Conservation (phyloP, 345 rosid genomes). For the Rhodamnia rubescens region DNA sequence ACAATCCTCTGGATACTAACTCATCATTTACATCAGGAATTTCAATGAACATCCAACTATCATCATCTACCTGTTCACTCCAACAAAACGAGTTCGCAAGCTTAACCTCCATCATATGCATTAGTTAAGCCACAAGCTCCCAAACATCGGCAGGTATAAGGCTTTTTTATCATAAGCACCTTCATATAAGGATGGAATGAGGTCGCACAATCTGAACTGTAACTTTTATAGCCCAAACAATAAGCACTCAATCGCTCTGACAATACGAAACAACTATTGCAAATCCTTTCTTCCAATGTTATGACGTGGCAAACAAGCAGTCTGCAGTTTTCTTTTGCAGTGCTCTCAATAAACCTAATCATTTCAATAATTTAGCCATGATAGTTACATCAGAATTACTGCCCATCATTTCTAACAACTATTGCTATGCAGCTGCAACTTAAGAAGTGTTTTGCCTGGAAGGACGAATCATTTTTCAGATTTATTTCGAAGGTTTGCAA, state of each 20-base stretch:
- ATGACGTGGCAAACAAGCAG: not conserved
- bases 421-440: not conserved
- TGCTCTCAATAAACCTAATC: not conserved
- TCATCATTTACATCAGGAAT: conserved; percentile 26
- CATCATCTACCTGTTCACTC: conserved; percentile 29
- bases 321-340: not conserved
- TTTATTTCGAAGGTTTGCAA: not conserved
- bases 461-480: not conserved
- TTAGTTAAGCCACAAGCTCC: not conserved
- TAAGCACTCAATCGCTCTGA: not conserved
- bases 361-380: not conserved
- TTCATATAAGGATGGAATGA: not conserved
- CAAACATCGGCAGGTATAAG: not conserved
- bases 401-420: not conserved
- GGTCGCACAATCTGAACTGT: not conserved
- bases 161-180: not conserved
- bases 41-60: conserved; percentile 31
- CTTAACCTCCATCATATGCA: not conserved
- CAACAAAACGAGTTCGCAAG: not conserved
- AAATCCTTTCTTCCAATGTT: not conserved
- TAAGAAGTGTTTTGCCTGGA: not conserved
- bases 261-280: not conserved
- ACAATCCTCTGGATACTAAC: conserved; percentile 37
- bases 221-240: not conserved
- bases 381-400: not conserved